Evolutionary conservation across 805 yeast genomes (phyloP).

Genomic region (Ogataea salicorniae): DNA sequence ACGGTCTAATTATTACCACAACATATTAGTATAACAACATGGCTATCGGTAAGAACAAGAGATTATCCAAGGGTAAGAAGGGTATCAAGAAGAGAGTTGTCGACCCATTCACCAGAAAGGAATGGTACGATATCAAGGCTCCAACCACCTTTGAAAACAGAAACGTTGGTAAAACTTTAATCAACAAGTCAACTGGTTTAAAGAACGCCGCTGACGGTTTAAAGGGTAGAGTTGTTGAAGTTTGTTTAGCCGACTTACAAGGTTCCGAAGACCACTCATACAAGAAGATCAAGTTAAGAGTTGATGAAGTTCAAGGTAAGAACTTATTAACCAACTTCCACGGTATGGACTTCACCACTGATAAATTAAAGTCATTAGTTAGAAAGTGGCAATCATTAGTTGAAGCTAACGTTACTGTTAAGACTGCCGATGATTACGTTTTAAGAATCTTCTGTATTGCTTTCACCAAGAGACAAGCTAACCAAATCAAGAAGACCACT

Average conservation of each 20-base stretch:
- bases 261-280: slow-evolving; percentile 98
- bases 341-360: slow-evolving; percentile 97
- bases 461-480: slow-evolving; percentile 95
- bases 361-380: slow-evolving; percentile 94
- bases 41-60: slow-evolving; percentile 67
- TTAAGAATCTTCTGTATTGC: slow-evolving; percentile 96
- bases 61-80: slow-evolving; percentile 86
- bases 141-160: slow-evolving; percentile 98
- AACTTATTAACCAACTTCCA: slow-evolving; percentile 99
- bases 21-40: slow-evolving; percentile 30
- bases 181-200: slow-evolving; percentile 97
- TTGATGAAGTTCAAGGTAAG: slow-evolving; percentile 98
- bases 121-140: slow-evolving; percentile 98
- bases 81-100: slow-evolving; percentile 99
- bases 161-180: slow-evolving; percentile 97
- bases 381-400: slow-evolving; percentile 99
- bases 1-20: slow-evolving; percentile 4
- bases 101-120: slow-evolving; percentile 99
- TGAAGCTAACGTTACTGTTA: slow-evolving; percentile 96
- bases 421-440: slow-evolving; percentile 96
- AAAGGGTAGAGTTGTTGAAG: slow-evolving; percentile 96
- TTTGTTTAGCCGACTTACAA: slow-evolving; percentile 94
- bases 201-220: slow-evolving; percentile 97
- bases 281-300: slow-evolving; percentile 97
- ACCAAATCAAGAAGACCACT: slow-evolving; percentile 96